Percentiles rank a stretch among this genome's conserved stretches.
Conservation (phyloP, 306 rosid genomes). For the Cercis canadensis region DNA sequence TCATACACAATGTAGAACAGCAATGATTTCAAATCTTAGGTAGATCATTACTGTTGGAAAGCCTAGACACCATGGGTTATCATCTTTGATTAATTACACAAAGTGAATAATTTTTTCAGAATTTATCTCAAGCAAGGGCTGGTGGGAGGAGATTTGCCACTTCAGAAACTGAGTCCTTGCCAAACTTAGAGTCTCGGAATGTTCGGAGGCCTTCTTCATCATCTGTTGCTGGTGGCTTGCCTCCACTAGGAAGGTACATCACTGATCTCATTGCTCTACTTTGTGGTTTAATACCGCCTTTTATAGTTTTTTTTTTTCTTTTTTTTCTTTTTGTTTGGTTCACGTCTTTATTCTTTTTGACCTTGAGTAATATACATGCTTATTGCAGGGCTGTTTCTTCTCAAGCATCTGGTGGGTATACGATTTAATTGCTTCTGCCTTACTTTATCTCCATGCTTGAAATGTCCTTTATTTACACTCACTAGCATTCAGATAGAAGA, state of each 20-base stretch:
- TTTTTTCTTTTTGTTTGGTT: background rate
- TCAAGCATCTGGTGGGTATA: constrained; percentile 86
- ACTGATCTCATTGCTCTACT: constrained; percentile 28
- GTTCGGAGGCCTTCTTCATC: constrained; percentile 89
- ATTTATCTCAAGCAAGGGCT: constrained; percentile 81
- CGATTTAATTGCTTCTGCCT: constrained; percentile 26
- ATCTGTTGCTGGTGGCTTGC: constrained; percentile 93
- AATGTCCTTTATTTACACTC: constrained; percentile 50
- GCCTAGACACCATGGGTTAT: background rate
- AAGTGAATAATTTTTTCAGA: constrained; percentile 57
- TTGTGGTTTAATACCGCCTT: constrained; percentile 15
- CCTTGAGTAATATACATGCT: constrained; percentile 23
- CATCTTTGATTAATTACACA: constrained; percentile 9
- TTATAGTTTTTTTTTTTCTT: background rate
- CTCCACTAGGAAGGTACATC: constrained; percentile 92
- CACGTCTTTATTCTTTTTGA: constrained; percentile 2
- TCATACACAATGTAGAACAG: background rate
- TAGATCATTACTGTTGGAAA: constrained; percentile 6
- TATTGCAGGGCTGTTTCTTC: constrained; percentile 80
- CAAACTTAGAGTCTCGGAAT: constrained; percentile 76
- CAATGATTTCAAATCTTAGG: constrained; percentile 22
- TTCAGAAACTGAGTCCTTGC: constrained; percentile 75
- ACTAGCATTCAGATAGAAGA: constrained; percentile 81
- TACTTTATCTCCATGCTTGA: constrained; percentile 38
- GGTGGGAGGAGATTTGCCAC: constrained; percentile 77